Evolutionary conservation across 768 basidiomycete genomes (phyloP), one percentile per base, ranked within the genome.

Genomic region (Cubamyces lactineus): DNA sequence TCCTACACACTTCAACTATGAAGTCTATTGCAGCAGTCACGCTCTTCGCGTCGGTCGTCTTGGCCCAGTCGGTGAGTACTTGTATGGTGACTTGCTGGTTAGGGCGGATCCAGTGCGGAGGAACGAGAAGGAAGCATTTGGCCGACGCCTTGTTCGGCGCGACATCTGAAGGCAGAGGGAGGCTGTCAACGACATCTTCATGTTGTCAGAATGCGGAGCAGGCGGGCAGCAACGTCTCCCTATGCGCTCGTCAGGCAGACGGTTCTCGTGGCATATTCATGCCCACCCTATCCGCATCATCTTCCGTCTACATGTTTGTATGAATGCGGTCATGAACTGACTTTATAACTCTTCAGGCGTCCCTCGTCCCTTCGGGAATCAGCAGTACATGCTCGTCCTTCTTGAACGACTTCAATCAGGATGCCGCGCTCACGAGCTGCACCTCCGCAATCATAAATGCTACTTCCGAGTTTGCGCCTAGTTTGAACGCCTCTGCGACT

Each of bases 341-440:
- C 28, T 59, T 72, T 24, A 57, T 70, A 26, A 30, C 64, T 41
- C 52, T 70, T 38, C 65, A 70, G 16, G 66, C 75, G 41, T 70
- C 67, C n/a, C 77, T 86, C 67, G 87, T 95, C 71, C 93, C 94
- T n/a, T 59, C 83, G 15, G 83, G 77, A 55, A 85, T 94, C 69
- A 84, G 82, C 70, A 1, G 64, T 0, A 41, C 66, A 19, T 94
- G 92, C 80, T 59, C 72, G 19, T 61, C 70, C 3, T 96, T 86
- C 80, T 80, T 95, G 66, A 75, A 61, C 3, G 62, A 69, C 12
- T 80, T 98, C 59, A 86, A 98, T 79, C 71, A 66, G 45, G 82
- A 96, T 76, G 19, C 78, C 2, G 69, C 61, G 49, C 74, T 98
- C 58, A 61, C 76, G 1, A 66, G 80, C 12, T 97, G 94, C 82